Evolutionary conservation across 768 basidiomycete species (phyloP).

Genomic region (Mycena latifolia): DNA sequence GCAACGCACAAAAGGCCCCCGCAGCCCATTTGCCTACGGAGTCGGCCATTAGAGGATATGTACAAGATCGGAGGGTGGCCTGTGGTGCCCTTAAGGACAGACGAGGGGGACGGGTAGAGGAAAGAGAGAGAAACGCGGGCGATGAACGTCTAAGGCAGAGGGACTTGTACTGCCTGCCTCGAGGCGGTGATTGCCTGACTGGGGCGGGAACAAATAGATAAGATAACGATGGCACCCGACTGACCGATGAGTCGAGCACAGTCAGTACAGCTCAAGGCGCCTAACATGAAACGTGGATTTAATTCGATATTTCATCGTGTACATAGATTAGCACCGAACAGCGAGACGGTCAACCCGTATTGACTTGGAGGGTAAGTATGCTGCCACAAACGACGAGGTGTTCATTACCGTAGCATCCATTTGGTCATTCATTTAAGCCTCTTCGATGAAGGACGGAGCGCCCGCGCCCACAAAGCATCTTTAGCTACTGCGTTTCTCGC

Average conservation of each 20-base stretch:
- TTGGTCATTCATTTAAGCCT: slow-evolving; percentile 7
- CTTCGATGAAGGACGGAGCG: not conserved
- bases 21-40: slow-evolving; percentile 56
- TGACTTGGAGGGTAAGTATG: not conserved
- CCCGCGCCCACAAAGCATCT: slow-evolving; percentile 10
- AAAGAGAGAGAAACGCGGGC: slow-evolving; percentile 10
- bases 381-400: not conserved
- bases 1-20: slow-evolving; percentile 55
- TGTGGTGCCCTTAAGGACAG: not conserved
- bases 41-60: slow-evolving; percentile 41
- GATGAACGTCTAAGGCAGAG: slow-evolving; percentile 17
- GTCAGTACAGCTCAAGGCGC: not conserved
- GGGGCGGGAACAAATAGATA: slow-evolving; percentile 15
- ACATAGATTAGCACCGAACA: slow-evolving; percentile 17
- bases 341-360: slow-evolving; percentile 2
- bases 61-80: slow-evolving; percentile 22
- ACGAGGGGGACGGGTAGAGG: not conserved
- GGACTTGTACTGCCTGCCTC: slow-evolving; percentile 9
- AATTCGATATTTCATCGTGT: slow-evolving; percentile 25
- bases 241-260: not conserved
- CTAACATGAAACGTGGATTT: slow-evolving; percentile 17
- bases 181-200: slow-evolving; percentile 31
- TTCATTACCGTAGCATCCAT: slow-evolving; percentile 22
- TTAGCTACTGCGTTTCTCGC: slow-evolving; percentile 50
- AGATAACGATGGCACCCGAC: not conserved